Base-by-base conservation (phyloP, 1,139 yeast genomes). In the Chernovozyma aurita region DNA sequence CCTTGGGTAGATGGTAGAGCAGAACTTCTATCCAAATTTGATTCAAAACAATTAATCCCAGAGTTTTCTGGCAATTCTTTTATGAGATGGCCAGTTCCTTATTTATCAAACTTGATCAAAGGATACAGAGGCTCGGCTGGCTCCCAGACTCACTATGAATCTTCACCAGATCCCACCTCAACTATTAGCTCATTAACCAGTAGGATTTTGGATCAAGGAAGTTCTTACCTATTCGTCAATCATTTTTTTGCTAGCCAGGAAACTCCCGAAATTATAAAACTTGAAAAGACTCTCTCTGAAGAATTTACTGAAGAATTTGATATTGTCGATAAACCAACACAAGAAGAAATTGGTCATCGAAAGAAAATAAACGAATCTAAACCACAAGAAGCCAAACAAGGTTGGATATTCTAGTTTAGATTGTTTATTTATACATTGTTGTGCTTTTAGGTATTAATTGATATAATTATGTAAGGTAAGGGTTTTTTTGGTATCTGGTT, bases 251-350 rank as follows among this genome's bases (percentile, higher is more conserved):
- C 15, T 4, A 14, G 5, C n/a, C 25, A 26, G 26, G 25, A 14
- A 26, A 16, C 18, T 26, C 15, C 28, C 6, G 28, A 26, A 11
- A 16, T 6, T 14, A 11, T 16, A 8, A 16, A 26, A 11, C 28
- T 26, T 8, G 28, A 26, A 8, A 26, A 26, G 12, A 14, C 28
- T 26, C 9, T 9, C 6, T 26, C 28, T 6, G 9, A 26, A 5
- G 47, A 38, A 15, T 29, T 44, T 3, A 50, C 42, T 8, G 70
- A 61, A 9, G 70, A 64, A 21, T 71, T 60, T 49, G 79, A 72
- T 45, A 50, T 72, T 30, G 69, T 73, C 35, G 73, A 68, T 34
- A 57, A 53, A 35, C 68, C 68, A 1, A 30, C 20, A 9, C 32
- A 32, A 30, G 42, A 42, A 18, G 65, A 59, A 12, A 16, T 26